Evolutionary conservation across 371 early-diverging fungal genomes (phyloP).

Genomic region (Rhizopus microsporus): DNA sequence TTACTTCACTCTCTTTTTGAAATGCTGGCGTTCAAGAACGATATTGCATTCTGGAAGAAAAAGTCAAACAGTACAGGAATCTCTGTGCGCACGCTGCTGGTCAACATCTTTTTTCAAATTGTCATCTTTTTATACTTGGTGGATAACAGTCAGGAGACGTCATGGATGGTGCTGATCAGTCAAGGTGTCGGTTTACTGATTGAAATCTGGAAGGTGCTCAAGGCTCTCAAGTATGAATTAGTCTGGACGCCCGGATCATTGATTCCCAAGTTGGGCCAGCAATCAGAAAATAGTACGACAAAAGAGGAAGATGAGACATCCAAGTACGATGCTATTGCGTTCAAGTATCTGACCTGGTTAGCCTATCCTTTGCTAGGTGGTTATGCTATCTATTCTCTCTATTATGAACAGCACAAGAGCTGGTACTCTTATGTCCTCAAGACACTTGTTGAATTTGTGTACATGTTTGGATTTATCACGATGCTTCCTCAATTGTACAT

Average conservation of each 20-base stretch:
- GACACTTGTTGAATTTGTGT: slow-evolving; percentile 86
- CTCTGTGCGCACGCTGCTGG: slow-evolving; percentile 79
- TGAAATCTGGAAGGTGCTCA: slow-evolving; percentile 91
- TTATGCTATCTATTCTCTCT: slow-evolving; percentile 84
- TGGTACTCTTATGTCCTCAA: slow-evolving; percentile 92
- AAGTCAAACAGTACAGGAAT: slow-evolving; percentile 83
- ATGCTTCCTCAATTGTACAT: slow-evolving; percentile 95
- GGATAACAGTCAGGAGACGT: slow-evolving; percentile 86
- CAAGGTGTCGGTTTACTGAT: slow-evolving; percentile 80
- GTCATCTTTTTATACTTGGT: slow-evolving; percentile 88
- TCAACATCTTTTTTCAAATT: slow-evolving; percentile 84
- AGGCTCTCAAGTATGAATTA: slow-evolving; percentile 74
- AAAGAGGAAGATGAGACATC: slow-evolving; percentile 77
- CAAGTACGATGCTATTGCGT: slow-evolving; percentile 90
- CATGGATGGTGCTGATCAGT: slow-evolving; percentile 84
- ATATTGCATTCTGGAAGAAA: slow-evolving; percentile 91
- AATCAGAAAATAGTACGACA: slow-evolving; percentile 43
- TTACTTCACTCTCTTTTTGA: slow-evolving; percentile 88
- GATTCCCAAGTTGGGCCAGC: slow-evolving; percentile 38
- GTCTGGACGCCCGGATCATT: slow-evolving; percentile 45
- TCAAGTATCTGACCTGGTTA: slow-evolving; percentile 79
- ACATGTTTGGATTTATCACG: slow-evolving; percentile 87
- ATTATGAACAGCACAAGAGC: slow-evolving; percentile 86
- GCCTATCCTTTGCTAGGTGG: slow-evolving; percentile 80
- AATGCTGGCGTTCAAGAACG: slow-evolving; percentile 95